These are phyloP conservation scores for Chloris gayana DNA, from an alignment of 176 grass and related monocot species.

Conservation along the genomic window DNA sequence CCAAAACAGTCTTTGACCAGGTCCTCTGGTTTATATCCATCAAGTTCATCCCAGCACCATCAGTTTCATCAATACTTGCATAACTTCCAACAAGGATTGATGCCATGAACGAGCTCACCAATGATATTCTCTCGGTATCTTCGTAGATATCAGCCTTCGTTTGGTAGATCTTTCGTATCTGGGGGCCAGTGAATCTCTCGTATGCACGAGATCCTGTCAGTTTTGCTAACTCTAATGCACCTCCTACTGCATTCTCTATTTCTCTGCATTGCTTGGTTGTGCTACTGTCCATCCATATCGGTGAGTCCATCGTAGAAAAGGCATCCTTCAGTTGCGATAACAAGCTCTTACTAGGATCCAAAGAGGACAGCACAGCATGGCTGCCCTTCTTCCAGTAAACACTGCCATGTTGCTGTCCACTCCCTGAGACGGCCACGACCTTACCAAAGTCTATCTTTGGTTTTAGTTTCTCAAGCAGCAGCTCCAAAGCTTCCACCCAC, in stretches of 20 bases:
- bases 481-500: constrained; percentile 91
- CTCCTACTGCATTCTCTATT: constrained; percentile 84
- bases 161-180: constrained; percentile 84
- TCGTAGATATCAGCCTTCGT: constrained; percentile 59
- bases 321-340: constrained; percentile 58
- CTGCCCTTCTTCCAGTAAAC: constrained; percentile 93
- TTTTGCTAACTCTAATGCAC: constrained; percentile 82
- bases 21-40: constrained; percentile 87
- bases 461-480: constrained; percentile 85
- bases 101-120: constrained; percentile 96
- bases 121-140: constrained; percentile 83
- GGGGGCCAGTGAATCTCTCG: constrained; percentile 91
- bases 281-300: constrained; percentile 99
- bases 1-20: constrained; percentile 82
- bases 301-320: constrained; percentile 80
- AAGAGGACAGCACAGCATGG: constrained; percentile 56
- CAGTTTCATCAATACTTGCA: constrained; percentile 95
- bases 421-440: constrained; percentile 75
- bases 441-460: constrained; percentile 67
- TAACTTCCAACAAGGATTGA: constrained; percentile 81
- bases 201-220: constrained; percentile 87
- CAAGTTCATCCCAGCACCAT: constrained; percentile 97
- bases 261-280: constrained; percentile 93
- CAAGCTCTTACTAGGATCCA: constrained; percentile 72
- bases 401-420: constrained; percentile 94